Conservation (phyloP, 1,139 yeast species). For the Magnusiomyces ingens region DNA sequence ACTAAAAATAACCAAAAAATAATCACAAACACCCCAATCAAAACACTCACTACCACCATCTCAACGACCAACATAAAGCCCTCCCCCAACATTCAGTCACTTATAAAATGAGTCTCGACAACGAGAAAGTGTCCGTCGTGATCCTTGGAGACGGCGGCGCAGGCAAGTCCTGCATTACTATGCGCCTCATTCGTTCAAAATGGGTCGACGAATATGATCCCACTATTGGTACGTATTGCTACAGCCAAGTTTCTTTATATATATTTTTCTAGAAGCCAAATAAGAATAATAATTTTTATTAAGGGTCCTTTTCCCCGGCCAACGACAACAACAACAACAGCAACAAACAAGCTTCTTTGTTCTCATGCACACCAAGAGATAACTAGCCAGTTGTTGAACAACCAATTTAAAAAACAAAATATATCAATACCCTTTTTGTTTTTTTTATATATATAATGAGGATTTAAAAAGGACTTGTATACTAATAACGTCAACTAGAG, state of each 20-base stretch:
- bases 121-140: conserved; percentile 4
- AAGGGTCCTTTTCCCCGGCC: no score
- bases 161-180: conserved; percentile 32
- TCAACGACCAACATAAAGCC: no score
- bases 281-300: no score
- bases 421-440: no score
- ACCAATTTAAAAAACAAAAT: neutral
- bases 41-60: no score
- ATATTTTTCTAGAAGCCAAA: neutral
- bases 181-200: conserved; percentile 31
- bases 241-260: no score
- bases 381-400: neutral
- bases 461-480: no score
- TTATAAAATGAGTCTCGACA: neutral
- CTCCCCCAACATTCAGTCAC: no score
- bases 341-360: no score
- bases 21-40: neutral
- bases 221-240: conserved; percentile 26
- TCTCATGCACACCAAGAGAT: no score
- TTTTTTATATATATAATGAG: no score
- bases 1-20: neutral
- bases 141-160: conserved; percentile 19
- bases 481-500: neutral
- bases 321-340: no score
- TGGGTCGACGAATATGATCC: conserved; percentile 34